Conservation (phyloP, 176 grass and related monocot species). For the Dendrocalamus sinicus region DNA sequence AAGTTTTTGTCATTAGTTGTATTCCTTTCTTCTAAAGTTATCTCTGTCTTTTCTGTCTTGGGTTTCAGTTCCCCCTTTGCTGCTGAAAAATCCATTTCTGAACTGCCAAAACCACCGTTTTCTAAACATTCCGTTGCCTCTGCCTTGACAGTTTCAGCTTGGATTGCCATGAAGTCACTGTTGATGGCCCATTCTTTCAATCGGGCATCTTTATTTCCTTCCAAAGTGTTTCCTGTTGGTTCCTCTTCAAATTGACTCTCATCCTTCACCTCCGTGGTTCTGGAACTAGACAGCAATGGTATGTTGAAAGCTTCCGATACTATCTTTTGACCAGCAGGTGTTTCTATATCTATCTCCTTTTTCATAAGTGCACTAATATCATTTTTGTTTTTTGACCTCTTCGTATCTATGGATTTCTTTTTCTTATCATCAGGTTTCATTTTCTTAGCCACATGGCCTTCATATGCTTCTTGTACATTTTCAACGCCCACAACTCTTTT, state of each 20-base stretch:
- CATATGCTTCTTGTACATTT: constrained; percentile 48
- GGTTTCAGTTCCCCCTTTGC: constrained; percentile 58
- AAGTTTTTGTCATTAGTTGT: constrained; percentile 51
- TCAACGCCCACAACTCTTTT: constrained; percentile 44
- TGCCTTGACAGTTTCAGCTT: constrained; percentile 50
- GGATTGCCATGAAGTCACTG: constrained; percentile 44
- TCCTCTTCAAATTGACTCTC: constrained; percentile 55
- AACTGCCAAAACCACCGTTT: constrained; percentile 51
- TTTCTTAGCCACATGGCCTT: constrained; percentile 60
- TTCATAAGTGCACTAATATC: constrained; percentile 48
- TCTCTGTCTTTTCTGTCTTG: constrained; percentile 61
- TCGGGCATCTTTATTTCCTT: constrained; percentile 48
- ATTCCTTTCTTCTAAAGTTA: constrained; percentile 51
- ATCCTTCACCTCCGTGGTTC: constrained; percentile 43
- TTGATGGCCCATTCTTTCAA: constrained; percentile 47
- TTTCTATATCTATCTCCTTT: constrained; percentile 61
- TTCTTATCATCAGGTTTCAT: constrained; percentile 64
- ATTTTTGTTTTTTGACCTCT: constrained; percentile 55
- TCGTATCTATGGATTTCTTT: constrained; percentile 46
- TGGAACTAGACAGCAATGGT: constrained; percentile 47
- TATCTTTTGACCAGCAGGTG: constrained; percentile 48
- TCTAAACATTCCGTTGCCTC: constrained; percentile 50
- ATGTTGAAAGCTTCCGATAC: constrained; percentile 57
- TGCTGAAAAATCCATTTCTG: constrained; percentile 50
- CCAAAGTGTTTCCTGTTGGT: constrained; percentile 36